Evolutionary conservation across 2,329 filamentous ascomycete genomes (phyloP), one percentile per base, ranked within the genome.

Genomic region (Sporothrix pseudoabietina): DNA sequence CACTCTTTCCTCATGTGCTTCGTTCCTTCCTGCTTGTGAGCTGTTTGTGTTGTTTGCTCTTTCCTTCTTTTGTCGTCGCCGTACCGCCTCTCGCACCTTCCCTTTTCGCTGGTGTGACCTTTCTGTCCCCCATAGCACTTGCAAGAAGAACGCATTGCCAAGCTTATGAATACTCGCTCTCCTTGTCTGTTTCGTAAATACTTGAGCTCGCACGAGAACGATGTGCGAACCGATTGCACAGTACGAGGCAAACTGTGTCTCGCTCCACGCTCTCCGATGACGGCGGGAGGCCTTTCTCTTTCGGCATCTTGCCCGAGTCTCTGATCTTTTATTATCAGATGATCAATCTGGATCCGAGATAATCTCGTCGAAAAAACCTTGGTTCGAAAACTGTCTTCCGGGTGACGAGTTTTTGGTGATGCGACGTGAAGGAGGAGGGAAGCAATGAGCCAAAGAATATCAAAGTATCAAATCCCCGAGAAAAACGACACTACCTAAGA

Each of bases 71-170:
- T 14, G 41, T 44, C 6, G 49, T n/a, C 2, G 9, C 49, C 7
- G 14, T 16, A 54, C 16, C 49, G 22, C 22, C 12, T 16, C 26
- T 14, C 55, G 26, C 14, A 14, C 55, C 55, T 49, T 49, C 47
- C 26, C 14, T 52, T 12, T 35, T 44, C 4, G 26, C 26, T 22
- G 14, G 26, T 49, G 30, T 52, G 32, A 19, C 39, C 22, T 30
- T 66, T 1, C 39, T 66, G 39, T 47, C 39, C 35, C 8, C 39
- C 39, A 44, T 26, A 66, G 61, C 39, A 9, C 61, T 19, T 47
- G 26, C 44, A 69, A 69, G 30, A 69, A 39, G 26, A 69, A 19
- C 30, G 32, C n/a, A 55, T 41, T 26, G 32, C 49, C 49, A 69
- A 41, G 8, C 32, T 55, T 22, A 16, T 69, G 44, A 69, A 35